Conservation (phyloP, 2,329 filamentous ascomycete species). For the Sclerotinia trifoliorum region DNA sequence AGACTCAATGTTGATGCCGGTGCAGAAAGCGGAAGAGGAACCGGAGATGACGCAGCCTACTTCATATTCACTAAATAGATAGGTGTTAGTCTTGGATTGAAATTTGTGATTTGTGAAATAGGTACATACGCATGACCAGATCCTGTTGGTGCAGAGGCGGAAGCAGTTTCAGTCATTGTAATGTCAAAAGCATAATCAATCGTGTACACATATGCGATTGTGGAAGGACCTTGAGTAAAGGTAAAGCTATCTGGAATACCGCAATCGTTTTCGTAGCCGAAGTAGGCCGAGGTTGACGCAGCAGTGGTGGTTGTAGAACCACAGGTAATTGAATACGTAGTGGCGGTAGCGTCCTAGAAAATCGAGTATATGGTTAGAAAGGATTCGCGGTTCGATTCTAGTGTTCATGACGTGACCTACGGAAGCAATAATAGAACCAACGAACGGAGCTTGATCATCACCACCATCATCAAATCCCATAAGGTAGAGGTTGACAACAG, state of each 20-base stretch:
- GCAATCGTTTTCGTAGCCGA: slow-evolving; percentile 21
- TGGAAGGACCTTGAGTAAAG: slow-evolving; percentile 34
- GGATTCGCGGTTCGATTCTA: not conserved
- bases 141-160: not conserved
- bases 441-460: not conserved
- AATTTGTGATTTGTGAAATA: not conserved
- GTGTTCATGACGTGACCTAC: not conserved
- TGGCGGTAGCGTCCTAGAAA: slow-evolving; percentile 26
- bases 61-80: slow-evolving; percentile 17
- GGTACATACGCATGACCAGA: not conserved
- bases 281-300: slow-evolving; percentile 29
- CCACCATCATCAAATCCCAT: slow-evolving; percentile 4
- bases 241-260: slow-evolving; percentile 30
- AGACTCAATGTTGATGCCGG: not conserved
- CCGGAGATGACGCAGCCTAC: slow-evolving; percentile 28
- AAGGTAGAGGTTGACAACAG: slow-evolving; percentile 13
- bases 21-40: slow-evolving; percentile 26
- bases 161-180: not conserved
- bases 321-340: slow-evolving; percentile 22
- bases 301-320: slow-evolving; percentile 19
- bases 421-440: slow-evolving; percentile 22
- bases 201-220: slow-evolving; percentile 26
- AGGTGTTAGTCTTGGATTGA: not conserved
- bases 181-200: not conserved
- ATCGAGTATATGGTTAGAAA: not conserved